These are phyloP conservation scores for Fomitiporia mediterranea DNA, from an alignment of 1,284 basidiomycete species.

Conservation along the genomic window DNA sequence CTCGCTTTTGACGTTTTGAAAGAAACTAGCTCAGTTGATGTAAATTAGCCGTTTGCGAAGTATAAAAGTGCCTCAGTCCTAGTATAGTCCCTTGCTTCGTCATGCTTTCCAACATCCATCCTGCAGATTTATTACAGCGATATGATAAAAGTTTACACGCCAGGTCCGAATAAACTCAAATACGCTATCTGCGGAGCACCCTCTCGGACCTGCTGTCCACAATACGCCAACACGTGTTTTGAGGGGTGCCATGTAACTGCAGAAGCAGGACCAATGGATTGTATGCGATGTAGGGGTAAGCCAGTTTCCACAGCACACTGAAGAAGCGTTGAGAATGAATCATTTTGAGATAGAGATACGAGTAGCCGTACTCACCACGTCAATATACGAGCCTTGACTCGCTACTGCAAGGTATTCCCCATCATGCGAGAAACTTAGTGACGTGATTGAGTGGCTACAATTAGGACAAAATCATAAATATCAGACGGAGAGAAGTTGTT, in stretches of 20 bases:
- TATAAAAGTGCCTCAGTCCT: too few species aligned
- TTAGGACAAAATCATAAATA: neutral
- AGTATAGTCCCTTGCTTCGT: too few species aligned
- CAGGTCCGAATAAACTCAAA: slow-evolving; percentile 65
- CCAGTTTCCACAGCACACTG: slow-evolving; percentile 75
- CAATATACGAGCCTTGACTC: slow-evolving; percentile 65
- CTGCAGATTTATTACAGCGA: too few species aligned
- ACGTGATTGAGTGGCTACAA: slow-evolving; percentile 59
- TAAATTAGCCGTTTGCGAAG: too few species aligned
- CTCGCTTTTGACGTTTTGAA: too few species aligned
- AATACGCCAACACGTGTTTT: slow-evolving; percentile 71
- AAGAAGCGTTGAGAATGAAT: neutral
- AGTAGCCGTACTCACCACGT: slow-evolving; percentile 48
- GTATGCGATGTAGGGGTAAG: slow-evolving; percentile 61
- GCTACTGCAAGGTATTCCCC: slow-evolving; percentile 77
- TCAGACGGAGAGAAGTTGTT: neutral
- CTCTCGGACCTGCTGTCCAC: slow-evolving; percentile 66
- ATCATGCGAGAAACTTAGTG: slow-evolving; percentile 76
- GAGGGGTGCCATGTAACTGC: slow-evolving; percentile 78
- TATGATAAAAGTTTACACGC: slow-evolving; percentile 25
- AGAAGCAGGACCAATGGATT: slow-evolving; percentile 56
- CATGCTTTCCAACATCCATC: too few species aligned
- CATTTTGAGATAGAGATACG: neutral
- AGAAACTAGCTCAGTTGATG: too few species aligned
- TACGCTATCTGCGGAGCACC: slow-evolving; percentile 58